Evolutionary conservation across 1,284 basidiomycete species (phyloP), one percentile per base, ranked within the genome.

Genomic region (Stygiomarasmius scandens): DNA sequence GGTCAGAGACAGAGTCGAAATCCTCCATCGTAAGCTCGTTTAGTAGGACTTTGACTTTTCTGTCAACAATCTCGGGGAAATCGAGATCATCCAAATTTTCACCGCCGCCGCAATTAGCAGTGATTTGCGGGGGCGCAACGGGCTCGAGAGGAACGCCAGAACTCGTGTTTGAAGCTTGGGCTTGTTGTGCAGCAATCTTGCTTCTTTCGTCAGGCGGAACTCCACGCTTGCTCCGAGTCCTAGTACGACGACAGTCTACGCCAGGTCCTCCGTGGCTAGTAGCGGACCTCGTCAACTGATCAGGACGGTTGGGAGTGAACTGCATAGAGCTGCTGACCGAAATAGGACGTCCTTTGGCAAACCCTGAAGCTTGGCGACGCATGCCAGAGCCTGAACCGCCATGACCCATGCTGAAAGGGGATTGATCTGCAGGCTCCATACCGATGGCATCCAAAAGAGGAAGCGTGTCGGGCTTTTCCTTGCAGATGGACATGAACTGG

Each of bases 11-110:
- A 6, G 92, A 90, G 66, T 96, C 94, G 80, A 98, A 98, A 70
- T 93, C 94, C 79, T 98, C 95, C 84, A 96, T 90, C 1, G 96
- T 96, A 50, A 98, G 86, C 79, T 96, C 98, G 85, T 98, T 98
- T 68, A 99, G 89, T 60, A 98, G 75, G 53, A 79, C 80, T 76
- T 94, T 96, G 79, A 98, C 95, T 78, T 97, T 98, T 59, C 95
- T 89, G 67, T 96, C 93, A 32, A 98, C 93, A 63, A 90, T 75
- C 65, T 91, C 90, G 0, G 92, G 87, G 3, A 91, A 89, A 55
- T 92, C 89, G 16, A 78, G 72, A 49, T 91, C 87, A 19, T 59
- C 70, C 48, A 73, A 67, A 34, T 69, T 58, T 62, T 79, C 80
- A 61, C 79, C 69, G 60, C 74, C 83, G 96, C 96, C 98, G 58